Percentiles rank a stretch among this genome's conserved stretches.
Evolutionary conservation across 2,329 filamentous ascomycete species (phyloP).

Genomic region (Laburnicola sp.): DNA sequence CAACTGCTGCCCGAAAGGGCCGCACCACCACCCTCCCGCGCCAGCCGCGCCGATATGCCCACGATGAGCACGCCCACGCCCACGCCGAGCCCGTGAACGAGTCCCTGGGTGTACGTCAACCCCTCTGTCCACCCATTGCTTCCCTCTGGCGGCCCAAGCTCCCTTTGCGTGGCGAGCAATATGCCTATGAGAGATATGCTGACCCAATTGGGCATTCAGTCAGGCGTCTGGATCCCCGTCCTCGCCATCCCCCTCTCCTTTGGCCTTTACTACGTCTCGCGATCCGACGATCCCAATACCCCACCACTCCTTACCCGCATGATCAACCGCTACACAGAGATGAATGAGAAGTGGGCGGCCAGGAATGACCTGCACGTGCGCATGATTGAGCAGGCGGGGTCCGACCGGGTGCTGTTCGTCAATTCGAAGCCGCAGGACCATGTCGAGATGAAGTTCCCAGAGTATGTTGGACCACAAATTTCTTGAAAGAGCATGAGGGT

Average conservation of each 20-base stretch:
- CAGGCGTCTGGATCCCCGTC: slow-evolving; percentile 53
- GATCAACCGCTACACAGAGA: slow-evolving; percentile 60
- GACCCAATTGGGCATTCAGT: slow-evolving; percentile 36
- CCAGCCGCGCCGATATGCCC: slow-evolving; percentile 48
- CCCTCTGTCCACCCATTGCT: slow-evolving; percentile 17
- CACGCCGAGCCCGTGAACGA: slow-evolving; percentile 48
- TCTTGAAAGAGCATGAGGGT: not conserved
- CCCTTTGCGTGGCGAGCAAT: not conserved
- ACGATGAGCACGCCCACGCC: slow-evolving; percentile 41
- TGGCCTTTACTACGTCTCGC: slow-evolving; percentile 52
- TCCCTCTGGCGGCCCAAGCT: not conserved
- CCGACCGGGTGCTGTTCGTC: slow-evolving; percentile 63
- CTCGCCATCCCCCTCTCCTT: slow-evolving; percentile 50
- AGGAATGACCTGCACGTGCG: slow-evolving; percentile 64
- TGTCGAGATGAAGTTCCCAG: slow-evolving; percentile 62
- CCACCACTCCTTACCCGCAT: slow-evolving; percentile 52
- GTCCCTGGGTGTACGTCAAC: slow-evolving; percentile 55
- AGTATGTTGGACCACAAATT: slow-evolving; percentile 57
- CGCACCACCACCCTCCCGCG: slow-evolving; percentile 36
- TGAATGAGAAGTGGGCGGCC: slow-evolving; percentile 57
- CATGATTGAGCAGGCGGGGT: slow-evolving; percentile 64
- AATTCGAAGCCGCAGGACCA: slow-evolving; percentile 51
- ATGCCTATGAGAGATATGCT: slow-evolving; percentile 13
- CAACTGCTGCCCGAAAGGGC: slow-evolving; percentile 47
- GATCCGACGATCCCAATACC: slow-evolving; percentile 44